Evolutionary conservation across 176 grass and related monocot genomes (phyloP).

Genomic region (Oryza meyeriana): DNA sequence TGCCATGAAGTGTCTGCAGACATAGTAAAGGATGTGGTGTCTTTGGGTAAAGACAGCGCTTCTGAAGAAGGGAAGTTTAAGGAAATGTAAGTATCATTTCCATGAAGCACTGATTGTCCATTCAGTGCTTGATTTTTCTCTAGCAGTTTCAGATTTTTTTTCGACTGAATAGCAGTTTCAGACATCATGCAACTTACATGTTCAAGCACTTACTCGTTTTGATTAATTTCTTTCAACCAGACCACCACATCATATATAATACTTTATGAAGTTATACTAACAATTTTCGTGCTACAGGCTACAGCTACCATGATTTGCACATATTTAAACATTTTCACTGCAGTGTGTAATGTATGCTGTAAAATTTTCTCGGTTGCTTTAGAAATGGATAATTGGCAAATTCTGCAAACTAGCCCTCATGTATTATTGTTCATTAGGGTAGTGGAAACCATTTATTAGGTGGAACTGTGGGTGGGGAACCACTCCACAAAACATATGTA

Average conservation of each 20-base stretch:
- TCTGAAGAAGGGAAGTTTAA: constrained; percentile 56
- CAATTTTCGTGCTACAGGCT: not conserved
- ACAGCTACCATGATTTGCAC: not conserved
- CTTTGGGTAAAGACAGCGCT: constrained; percentile 27
- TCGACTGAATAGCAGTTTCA: not conserved
- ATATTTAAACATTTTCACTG: not conserved
- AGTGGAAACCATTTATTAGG: not conserved
- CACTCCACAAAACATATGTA: too few species aligned
- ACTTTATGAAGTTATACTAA: constrained; percentile 2
- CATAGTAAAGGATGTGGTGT: constrained; percentile 30
- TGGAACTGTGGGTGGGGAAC: too few species aligned
- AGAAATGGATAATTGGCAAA: not conserved
- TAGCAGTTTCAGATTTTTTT: not conserved
- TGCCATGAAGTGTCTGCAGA: constrained; percentile 29
- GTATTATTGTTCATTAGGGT: not conserved
- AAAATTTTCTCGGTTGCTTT: not conserved
- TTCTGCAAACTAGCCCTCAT: not conserved
- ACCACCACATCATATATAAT: not conserved
- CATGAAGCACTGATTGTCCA: not conserved
- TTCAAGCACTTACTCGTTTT: not conserved
- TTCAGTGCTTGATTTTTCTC: constrained; percentile 1
- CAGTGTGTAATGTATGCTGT: not conserved
- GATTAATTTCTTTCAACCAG: constrained; percentile 11
- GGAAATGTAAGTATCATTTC: constrained; percentile 69
- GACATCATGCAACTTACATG: not conserved